Evolutionary conservation across 192 early-diverging fungal genomes (phyloP).

Genomic region (Entophlyctis luteolus): DNA sequence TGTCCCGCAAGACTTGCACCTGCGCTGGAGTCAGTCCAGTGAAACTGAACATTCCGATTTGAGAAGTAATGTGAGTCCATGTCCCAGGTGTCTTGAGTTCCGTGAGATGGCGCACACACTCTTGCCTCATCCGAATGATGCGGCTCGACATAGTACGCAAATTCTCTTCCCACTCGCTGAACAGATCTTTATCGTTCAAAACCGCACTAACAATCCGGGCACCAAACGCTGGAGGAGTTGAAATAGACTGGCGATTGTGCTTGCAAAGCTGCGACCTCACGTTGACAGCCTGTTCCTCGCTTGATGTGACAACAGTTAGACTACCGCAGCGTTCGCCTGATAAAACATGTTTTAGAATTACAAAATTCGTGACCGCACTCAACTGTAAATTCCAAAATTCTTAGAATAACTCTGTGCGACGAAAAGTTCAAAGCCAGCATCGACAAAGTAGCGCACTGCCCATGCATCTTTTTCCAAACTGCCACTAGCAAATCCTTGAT

Average conservation of each 20-base stretch:
- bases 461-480: conserved; percentile 84
- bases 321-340: conserved; percentile 86
- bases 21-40: conserved; percentile 81
- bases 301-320: conserved; percentile 70
- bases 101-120: conserved; percentile 59
- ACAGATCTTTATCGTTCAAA: conserved; percentile 72
- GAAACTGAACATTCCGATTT: conserved; percentile 98
- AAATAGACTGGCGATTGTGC: conserved; percentile 76
- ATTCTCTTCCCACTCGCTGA: conserved; percentile 68
- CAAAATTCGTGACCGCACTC: too few relatives aligned
- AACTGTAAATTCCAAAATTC: conserved; percentile 97
- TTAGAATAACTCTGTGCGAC: conserved; percentile 92
- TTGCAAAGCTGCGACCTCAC: conserved; percentile 80
- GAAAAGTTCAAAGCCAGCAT: conserved; percentile 85
- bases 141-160: conserved; percentile 76
- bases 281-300: conserved; percentile 42
- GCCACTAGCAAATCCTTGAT: conserved; percentile 95
- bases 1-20: conserved; percentile 69
- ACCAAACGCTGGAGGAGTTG: conserved; percentile 87
- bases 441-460: conserved; percentile 90
- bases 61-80: conserved; percentile 91
- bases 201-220: conserved; percentile 80
- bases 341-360: too few relatives aligned
- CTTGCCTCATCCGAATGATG: conserved; percentile 82
- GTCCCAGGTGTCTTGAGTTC: conserved; percentile 80